Percentiles rank a stretch among this genome's conserved stretches.
These are phyloP conservation scores for Fennellomyces sp. DNA, from an alignment of 371 early-diverging fungal species.

Conservation along the genomic window DNA sequence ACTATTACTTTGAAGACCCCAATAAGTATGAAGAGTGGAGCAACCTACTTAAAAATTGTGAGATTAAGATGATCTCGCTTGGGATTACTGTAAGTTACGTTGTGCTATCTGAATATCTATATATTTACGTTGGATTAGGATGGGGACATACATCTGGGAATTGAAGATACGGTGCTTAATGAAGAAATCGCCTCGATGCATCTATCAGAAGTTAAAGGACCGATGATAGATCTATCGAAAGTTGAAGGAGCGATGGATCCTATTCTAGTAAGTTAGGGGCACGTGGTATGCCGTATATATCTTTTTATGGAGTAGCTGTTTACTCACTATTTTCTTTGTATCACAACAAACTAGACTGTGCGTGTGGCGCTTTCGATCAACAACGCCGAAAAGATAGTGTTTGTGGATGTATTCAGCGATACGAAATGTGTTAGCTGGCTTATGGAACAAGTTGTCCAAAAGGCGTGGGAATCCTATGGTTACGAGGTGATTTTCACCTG, in stretches of 20 bases:
- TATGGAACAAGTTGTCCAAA: slow-evolving; percentile 19
- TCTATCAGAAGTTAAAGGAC: background rate
- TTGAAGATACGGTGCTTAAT: slow-evolving; percentile 3
- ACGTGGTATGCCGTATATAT: background rate
- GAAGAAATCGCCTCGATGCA: background rate
- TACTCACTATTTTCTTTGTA: background rate
- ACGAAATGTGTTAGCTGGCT: slow-evolving; percentile 16
- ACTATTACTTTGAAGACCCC: slow-evolving; percentile 6
- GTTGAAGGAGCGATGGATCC: too few species aligned
- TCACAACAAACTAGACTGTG: background rate
- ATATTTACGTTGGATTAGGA: background rate
- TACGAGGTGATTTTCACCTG: slow-evolving; percentile 18
- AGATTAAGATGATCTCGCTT: background rate
- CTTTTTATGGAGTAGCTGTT: background rate
- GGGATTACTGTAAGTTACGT: background rate
- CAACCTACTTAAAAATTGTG: background rate
- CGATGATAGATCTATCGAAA: background rate
- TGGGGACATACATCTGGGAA: background rate
- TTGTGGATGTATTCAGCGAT: background rate
- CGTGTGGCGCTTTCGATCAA: background rate
- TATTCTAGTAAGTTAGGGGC: background rate
- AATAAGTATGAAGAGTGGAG: slow-evolving; percentile 4
- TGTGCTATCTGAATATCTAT: background rate
- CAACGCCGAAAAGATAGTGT: background rate
- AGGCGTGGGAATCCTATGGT: slow-evolving; percentile 31